Evolutionary conservation across 768 basidiomycete species (phyloP).

Genomic region (Multifurca ochricompacta): DNA sequence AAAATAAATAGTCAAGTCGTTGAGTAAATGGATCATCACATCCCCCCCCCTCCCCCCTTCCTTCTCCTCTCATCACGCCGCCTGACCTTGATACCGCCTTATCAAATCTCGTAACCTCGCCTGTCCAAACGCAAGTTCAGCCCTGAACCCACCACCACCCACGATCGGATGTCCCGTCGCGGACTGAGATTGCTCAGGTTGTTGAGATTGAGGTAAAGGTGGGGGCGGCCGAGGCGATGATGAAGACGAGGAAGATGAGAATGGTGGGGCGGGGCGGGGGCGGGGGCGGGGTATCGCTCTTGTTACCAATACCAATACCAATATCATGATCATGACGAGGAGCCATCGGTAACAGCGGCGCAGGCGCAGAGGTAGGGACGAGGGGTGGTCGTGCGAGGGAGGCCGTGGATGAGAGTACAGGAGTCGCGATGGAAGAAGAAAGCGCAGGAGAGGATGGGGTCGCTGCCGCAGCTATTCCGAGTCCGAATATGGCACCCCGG

Average conservation of each 20-base stretch:
- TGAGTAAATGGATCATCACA: too few species aligned
- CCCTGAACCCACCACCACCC: slow-evolving; percentile 17
- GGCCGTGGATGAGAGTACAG: slow-evolving; percentile 67
- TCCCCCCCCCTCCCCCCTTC: too few species aligned
- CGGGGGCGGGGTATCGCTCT: too few species aligned
- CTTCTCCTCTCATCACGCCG: slow-evolving; percentile 7
- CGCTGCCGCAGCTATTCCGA: slow-evolving; percentile 11
- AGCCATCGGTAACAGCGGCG: too few species aligned
- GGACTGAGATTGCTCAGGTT: too few species aligned
- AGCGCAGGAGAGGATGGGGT: slow-evolving; percentile 27
- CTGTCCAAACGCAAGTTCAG: slow-evolving; percentile 67
- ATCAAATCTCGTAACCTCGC: slow-evolving; percentile 71
- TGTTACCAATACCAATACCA: too few species aligned
- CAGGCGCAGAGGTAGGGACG: slow-evolving; percentile 17
- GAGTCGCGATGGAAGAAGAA: slow-evolving; percentile 65
- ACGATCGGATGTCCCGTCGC: slow-evolving; percentile 6
- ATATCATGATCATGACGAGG: too few species aligned
- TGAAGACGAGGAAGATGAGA: slow-evolving; percentile 22
- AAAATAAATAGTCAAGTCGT: too few species aligned
- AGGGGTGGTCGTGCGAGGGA: slow-evolving; percentile 52
- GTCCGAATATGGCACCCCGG: background rate
- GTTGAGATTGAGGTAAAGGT: background rate
- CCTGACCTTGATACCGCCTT: slow-evolving; percentile 63
- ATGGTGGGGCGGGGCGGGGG: slow-evolving; percentile 32
- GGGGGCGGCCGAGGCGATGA: background rate